These are phyloP conservation scores for Ophiostoma pallidulum DNA, from an alignment of 2,329 filamentous ascomycete species.

Conservation along the genomic window DNA sequence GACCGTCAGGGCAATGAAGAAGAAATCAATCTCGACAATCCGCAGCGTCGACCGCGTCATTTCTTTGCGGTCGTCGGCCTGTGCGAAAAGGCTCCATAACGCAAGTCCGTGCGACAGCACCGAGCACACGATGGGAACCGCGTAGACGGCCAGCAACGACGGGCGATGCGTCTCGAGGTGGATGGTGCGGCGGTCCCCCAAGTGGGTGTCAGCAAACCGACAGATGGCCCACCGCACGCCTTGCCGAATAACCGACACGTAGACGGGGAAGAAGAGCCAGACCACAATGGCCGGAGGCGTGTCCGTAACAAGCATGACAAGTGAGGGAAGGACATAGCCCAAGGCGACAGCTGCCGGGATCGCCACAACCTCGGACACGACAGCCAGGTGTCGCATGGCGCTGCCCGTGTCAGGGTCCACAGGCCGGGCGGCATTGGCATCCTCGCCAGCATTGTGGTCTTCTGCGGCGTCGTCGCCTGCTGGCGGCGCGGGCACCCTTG, in stretches of 20 bases:
- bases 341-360: conserved; percentile 40
- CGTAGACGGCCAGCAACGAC: conserved; percentile 34
- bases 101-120: conserved; percentile 32
- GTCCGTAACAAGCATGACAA: conserved; percentile 36
- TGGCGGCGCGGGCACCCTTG: conserved; percentile 7
- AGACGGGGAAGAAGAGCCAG: conserved; percentile 46
- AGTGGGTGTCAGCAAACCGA: conserved; percentile 14
- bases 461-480: background rate
- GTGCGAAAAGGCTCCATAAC: conserved; percentile 28
- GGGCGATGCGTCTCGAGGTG: conserved; percentile 35
- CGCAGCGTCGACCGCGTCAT: conserved; percentile 38
- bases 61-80: conserved; percentile 36
- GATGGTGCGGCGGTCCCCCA: conserved; percentile 20
- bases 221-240: conserved; percentile 23
- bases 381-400: conserved; percentile 29
- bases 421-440: background rate
- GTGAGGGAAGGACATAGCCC: conserved; percentile 38
- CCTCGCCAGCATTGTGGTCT: background rate
- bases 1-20: conserved; percentile 37
- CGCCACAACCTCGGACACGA: conserved; percentile 46
- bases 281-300: conserved; percentile 28
- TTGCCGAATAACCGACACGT: conserved; percentile 35
- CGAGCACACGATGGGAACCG: conserved; percentile 35
- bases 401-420: conserved; percentile 15
- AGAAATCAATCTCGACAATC: conserved; percentile 38